Base-by-base conservation (phyloP, 352 stramenopile genomes). In the Globisporangium camurandrum region DNA sequence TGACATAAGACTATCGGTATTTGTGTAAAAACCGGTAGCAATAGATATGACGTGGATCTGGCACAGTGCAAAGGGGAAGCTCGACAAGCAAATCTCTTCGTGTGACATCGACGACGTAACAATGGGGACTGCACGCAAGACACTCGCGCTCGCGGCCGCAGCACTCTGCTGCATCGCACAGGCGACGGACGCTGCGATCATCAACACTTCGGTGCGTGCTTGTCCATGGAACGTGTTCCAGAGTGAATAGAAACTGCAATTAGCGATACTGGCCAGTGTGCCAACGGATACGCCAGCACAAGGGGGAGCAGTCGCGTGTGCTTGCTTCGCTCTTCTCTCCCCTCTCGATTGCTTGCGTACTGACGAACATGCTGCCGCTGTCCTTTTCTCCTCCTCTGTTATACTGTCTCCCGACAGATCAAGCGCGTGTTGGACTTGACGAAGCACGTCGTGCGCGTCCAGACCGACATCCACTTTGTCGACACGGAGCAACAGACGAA, bases 371-470 rank as follows among this genome's bases (percentile, higher is more conserved):
- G n/a, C 36, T 41, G n/a, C n/a, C n/a, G n/a, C 36, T 40, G 5
- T 39, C 19, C 11, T 34, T 11, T n/a, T 10, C 36, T 22, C 6
- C 8, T 22, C 7, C 17, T 24, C 36, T n/a, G 17, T 41, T 41
- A 19, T 41, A 7, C 5, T 4, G 17, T 24, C 5, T 27, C 8
- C 2, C 19, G 11, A 9, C 46, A 88, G 79, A 66, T 80, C 28
- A 88, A 94, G 61, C 83, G 83, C 54, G 71, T 69, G 39, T 58
- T 91, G 26, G 80, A 94, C 55, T 54, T 94, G 46, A 94, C 78
- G 26, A 75, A 78, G 58, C 83, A 92, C 63, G 75, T 94, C 40
- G 83, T 91, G 63, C 76, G 76, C 39, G 68, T 85, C 47, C 59
- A 82, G 45, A 74, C 65, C 2, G 83, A 94, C 59, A 79, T 91